Conservation (phyloP, 306 rosid genomes). For the Pyrus bretschneideri region DNA sequence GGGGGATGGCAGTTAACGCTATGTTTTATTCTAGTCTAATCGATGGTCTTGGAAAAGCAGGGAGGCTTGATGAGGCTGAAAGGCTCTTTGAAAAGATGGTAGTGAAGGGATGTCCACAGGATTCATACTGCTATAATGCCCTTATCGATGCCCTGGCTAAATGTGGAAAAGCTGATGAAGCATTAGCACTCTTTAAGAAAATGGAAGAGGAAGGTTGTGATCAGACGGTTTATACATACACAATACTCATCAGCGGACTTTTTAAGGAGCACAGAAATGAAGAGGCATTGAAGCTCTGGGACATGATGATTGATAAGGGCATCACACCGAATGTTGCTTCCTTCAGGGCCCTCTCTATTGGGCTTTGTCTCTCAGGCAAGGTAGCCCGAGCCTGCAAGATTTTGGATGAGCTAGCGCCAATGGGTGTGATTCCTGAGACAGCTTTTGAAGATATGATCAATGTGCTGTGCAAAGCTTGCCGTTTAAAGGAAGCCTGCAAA, state of each 20-base stretch:
- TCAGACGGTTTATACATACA: slow-evolving; percentile 69
- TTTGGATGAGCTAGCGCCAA: slow-evolving; percentile 82
- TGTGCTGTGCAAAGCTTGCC: slow-evolving; percentile 67
- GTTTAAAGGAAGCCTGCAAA: slow-evolving; percentile 81
- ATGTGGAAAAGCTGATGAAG: slow-evolving; percentile 58
- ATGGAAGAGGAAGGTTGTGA: slow-evolving; percentile 85
- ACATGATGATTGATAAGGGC: slow-evolving; percentile 78
- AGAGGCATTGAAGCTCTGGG: slow-evolving; percentile 74
- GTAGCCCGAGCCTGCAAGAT: slow-evolving; percentile 83
- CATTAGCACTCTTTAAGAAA: slow-evolving; percentile 39
- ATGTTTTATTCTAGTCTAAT: slow-evolving; percentile 73
- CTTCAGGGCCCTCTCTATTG: slow-evolving; percentile 73
- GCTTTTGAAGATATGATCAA: slow-evolving; percentile 84
- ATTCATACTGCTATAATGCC: slow-evolving; percentile 70
- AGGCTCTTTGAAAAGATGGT: slow-evolving; percentile 66
- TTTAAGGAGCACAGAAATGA: slow-evolving; percentile 70
- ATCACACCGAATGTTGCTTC: slow-evolving; percentile 72
- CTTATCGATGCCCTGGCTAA: slow-evolving; percentile 67
- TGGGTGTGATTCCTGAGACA: slow-evolving; percentile 66
- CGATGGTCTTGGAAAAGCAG: slow-evolving; percentile 84
- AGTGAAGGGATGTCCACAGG: slow-evolving; percentile 51
- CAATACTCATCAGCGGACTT: slow-evolving; percentile 62
- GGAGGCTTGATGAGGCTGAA: slow-evolving; percentile 73
- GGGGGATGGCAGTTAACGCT: slow-evolving; percentile 50
- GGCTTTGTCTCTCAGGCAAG: slow-evolving; percentile 82